phyloP scores from a whole-genome alignment of 108 stramenopile genomes.

The Skeletonema grethae region DNA sequence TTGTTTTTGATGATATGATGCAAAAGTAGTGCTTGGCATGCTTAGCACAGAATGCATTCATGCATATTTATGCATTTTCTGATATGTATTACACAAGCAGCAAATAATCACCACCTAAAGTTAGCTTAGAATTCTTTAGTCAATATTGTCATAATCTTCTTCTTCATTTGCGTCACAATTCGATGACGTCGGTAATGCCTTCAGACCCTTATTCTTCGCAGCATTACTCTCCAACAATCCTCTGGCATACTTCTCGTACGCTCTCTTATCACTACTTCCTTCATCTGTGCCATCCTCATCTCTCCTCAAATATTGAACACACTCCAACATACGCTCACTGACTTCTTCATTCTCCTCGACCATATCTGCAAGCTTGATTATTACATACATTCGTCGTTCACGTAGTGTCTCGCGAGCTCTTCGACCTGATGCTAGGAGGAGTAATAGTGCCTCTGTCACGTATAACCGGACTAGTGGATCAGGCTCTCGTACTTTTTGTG shows the following conservation, averaged over 20 bases:
- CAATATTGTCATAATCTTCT: conserved; percentile 47
- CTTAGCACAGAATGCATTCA: no score
- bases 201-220: conserved; percentile 23
- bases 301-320: conserved; percentile 84
- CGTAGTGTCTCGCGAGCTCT: conserved; percentile 68
- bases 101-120: not conserved
- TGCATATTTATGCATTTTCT: no score
- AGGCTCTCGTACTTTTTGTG: conserved; percentile 74
- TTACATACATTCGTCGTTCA: conserved; percentile 63
- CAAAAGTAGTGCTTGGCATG: no score
- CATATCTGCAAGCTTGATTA: conserved; percentile 86
- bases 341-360: conserved; percentile 86
- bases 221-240: conserved; percentile 39
- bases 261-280: conserved; percentile 75
- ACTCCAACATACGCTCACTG: conserved; percentile 79
- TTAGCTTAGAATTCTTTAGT: conserved; percentile 15
- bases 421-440: conserved; percentile 76
- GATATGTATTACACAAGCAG: no score
- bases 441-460: conserved; percentile 72
- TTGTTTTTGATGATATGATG: no score
- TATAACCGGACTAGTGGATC: conserved; percentile 61
- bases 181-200: conserved; percentile 15
- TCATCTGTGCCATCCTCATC: conserved; percentile 87
- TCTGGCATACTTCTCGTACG: conserved; percentile 51
- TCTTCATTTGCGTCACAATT: conserved; percentile 1